Conservation (phyloP, 768 basidiomycete species). For the Lentinula edodes region DNA sequence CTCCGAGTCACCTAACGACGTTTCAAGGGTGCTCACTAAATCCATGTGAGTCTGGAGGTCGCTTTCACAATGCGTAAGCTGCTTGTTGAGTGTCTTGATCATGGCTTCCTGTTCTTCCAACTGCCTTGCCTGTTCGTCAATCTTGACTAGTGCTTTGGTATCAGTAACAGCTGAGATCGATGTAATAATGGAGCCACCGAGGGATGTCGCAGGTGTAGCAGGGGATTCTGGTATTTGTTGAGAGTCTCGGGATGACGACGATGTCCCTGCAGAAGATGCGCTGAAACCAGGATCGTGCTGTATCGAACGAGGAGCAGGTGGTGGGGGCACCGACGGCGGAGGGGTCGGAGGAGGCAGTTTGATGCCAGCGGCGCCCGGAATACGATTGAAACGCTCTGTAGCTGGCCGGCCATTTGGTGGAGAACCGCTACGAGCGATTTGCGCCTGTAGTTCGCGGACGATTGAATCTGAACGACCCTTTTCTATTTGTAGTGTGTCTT, state of each 20-base stretch:
- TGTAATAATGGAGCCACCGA: slow-evolving; percentile 34
- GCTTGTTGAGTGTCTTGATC: slow-evolving; percentile 93
- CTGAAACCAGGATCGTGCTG: slow-evolving; percentile 45
- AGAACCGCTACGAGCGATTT: slow-evolving; percentile 55
- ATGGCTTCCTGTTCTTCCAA: slow-evolving; percentile 83
- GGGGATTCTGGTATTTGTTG: slow-evolving; percentile 52
- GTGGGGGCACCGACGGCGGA: slow-evolving; percentile 82
- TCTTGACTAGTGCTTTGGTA: slow-evolving; percentile 45
- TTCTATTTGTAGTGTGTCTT: slow-evolving; percentile 70
- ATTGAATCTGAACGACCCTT: slow-evolving; percentile 60
- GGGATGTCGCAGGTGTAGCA: slow-evolving; percentile 39
- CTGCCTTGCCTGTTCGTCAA: slow-evolving; percentile 72
- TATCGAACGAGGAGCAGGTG: slow-evolving; percentile 58
- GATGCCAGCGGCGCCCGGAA: slow-evolving; percentile 55
- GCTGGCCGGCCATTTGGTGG: slow-evolving; percentile 48
- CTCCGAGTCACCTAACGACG: slow-evolving; percentile 85
- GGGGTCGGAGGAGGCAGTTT: slow-evolving; percentile 88
- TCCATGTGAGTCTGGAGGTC: slow-evolving; percentile 92
- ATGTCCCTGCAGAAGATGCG: slow-evolving; percentile 57
- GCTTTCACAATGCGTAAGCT: slow-evolving; percentile 86
- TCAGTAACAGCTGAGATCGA: slow-evolving; percentile 38
- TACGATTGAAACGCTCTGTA: slow-evolving; percentile 55
- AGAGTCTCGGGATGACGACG: slow-evolving; percentile 65
- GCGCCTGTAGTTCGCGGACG: slow-evolving; percentile 77
- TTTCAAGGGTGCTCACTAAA: slow-evolving; percentile 77